Conservation (phyloP, 192 early-diverging fungal genomes). For the Lobosporangium transversale region DNA sequence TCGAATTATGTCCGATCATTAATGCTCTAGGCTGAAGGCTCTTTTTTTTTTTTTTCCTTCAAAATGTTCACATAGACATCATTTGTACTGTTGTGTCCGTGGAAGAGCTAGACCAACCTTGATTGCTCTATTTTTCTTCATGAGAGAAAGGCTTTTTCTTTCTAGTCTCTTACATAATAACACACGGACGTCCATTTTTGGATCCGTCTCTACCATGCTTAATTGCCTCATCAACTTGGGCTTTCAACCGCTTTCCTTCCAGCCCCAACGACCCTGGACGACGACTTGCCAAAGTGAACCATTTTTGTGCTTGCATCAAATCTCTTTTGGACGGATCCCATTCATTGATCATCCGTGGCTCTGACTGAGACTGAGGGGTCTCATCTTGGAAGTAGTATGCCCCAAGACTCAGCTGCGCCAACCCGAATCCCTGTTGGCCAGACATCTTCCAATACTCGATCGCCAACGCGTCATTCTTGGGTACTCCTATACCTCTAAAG, state of each 20-base stretch:
- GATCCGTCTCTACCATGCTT: slow-evolving; percentile 22
- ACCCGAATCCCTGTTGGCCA: slow-evolving; percentile 55
- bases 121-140: not conserved
- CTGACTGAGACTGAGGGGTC: not conserved
- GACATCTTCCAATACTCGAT: slow-evolving; percentile 65
- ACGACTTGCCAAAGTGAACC: slow-evolving; percentile 49
- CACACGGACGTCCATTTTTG: slow-evolving; percentile 27
- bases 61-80: too few relatives aligned
- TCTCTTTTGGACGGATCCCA: slow-evolving; percentile 50
- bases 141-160: too few relatives aligned
- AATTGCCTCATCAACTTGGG: slow-evolving; percentile 36
- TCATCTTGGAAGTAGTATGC: slow-evolving; percentile 50
- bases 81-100: too few relatives aligned
- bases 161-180: slow-evolving; percentile 35
- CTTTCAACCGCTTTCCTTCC: slow-evolving; percentile 38
- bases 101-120: too few relatives aligned
- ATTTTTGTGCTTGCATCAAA: slow-evolving; percentile 47
- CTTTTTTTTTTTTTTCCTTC: too few relatives aligned
- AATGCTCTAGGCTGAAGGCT: too few relatives aligned
- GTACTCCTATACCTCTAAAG: slow-evolving; percentile 56
- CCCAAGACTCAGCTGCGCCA: slow-evolving; percentile 61
- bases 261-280: slow-evolving; percentile 29
- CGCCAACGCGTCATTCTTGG: slow-evolving; percentile 55
- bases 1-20: too few relatives aligned
- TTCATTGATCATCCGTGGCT: slow-evolving; percentile 1